Evolutionary conservation across 257 asterid species (phyloP), one percentile per base, ranked within the genome.

Genomic region (Capsicum chinense): DNA sequence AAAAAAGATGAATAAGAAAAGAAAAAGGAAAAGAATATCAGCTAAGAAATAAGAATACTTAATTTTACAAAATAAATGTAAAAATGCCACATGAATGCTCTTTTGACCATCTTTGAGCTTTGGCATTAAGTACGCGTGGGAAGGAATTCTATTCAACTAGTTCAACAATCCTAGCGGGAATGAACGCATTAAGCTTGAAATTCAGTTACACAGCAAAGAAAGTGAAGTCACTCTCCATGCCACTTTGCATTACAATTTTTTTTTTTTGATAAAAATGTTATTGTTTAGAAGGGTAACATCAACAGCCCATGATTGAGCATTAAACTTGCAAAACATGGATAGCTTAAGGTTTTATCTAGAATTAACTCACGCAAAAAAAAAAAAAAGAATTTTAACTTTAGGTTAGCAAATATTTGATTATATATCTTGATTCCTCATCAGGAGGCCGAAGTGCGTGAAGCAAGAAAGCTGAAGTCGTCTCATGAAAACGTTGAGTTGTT

Each of bases 381-480:
- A 39, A 3, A 39, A 39, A 39, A 37, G 2, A 7, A 52, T 67
- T 64, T 64, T 64, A 64, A 26, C 42, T 64, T 64, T 33, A n/a
- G 73, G 47, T 12, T 12, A 33, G 73, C 73, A 66, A 35, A 66
- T 66, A 47, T 66, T 68, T 78, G 63, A 14, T 82, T 9, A 81
- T 81, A 66, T 67, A 44, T 47, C 83, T 70, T 85, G 87, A 63
- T 86, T 84, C 79, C 81, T 87, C 69, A 81, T 85, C 91, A 95
- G 99, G 99, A 97, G 89, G 85, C 93, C 92, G 99, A 97, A 86
- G 97, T 97, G 85, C 90, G 82, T 58, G 98, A 92, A 88, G 98
- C 98, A 69, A 94, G 94, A 87, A 94, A 89, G 87, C 84, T 97
- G 33, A 95, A 91, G 89, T 88, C 98, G 69, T 92, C 97, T 87